These are phyloP conservation scores for Echites panduratus DNA, from an alignment of 257 asterid species.

Conservation along the genomic window DNA sequence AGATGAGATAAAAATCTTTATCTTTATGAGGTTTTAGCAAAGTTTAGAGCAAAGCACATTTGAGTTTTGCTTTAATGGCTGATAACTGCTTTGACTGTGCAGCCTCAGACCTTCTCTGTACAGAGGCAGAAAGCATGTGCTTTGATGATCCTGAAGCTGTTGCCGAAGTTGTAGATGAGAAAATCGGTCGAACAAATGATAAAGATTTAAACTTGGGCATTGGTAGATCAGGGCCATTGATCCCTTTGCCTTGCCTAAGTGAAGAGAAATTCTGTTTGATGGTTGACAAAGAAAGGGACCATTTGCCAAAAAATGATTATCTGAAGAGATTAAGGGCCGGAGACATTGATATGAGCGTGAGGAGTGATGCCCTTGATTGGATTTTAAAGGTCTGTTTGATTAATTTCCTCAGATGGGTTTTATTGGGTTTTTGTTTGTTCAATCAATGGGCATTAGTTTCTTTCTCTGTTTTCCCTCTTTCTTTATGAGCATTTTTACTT, in stretches of 20 bases:
- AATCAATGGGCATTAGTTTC: neutral
- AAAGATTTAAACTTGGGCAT: slow-evolving; percentile 26
- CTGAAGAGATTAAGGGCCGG: slow-evolving; percentile 63
- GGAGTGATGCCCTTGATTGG: slow-evolving; percentile 76
- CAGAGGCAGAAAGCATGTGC: slow-evolving; percentile 33
- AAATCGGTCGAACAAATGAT: slow-evolving; percentile 23
- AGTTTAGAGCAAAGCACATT: slow-evolving; percentile 5
- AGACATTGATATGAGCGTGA: slow-evolving; percentile 52
- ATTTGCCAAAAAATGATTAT: slow-evolving; percentile 59
- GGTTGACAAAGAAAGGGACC: slow-evolving; percentile 48
- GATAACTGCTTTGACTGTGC: slow-evolving; percentile 32
- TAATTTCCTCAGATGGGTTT: slow-evolving; percentile 4
- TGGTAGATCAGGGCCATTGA: slow-evolving; percentile 40
- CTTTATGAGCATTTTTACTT: slow-evolving; percentile 12
- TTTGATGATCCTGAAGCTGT: slow-evolving; percentile 37
- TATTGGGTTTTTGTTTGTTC: slow-evolving; percentile 11
- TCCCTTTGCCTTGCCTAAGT: slow-evolving; percentile 33
- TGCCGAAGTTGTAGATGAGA: slow-evolving; percentile 17
- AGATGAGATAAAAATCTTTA: slow-evolving; percentile 27
- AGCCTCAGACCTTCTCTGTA: slow-evolving; percentile 42
- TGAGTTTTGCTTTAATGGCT: slow-evolving; percentile 34
- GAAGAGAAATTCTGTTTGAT: slow-evolving; percentile 46
- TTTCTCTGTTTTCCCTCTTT: neutral
- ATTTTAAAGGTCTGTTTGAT: slow-evolving; percentile 54
- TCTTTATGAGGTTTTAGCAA: slow-evolving; percentile 33